Base-by-base conservation (phyloP, 73 alveolate genomes). In the Tetrahymena borealis region DNA sequence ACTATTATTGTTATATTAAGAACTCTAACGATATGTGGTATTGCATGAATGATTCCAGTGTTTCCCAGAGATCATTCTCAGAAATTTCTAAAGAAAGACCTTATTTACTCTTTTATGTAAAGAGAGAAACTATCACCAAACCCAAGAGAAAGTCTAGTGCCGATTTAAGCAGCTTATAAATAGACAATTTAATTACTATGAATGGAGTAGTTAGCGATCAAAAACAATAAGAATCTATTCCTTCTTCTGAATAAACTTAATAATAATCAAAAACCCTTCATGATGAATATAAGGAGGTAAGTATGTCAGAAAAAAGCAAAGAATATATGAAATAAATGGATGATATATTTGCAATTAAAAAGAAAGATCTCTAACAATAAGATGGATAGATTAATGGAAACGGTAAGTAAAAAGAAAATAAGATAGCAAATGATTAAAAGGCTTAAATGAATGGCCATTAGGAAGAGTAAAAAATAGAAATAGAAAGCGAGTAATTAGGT, bases 1-100 rank as follows among this genome's bases (percentile, higher is more conserved):
- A 96, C 78, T 96, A 96, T 91, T 95, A 93, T 85, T 92, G 96
- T 79, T 96, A 90, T 41, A 91, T 94, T 33, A 95, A 91, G 43
- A 95, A 92, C 24, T 41, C 43, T 8, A 92, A 60, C 28, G 95
- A 91, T 7, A 77, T 94, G 79, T 96, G 98, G 98, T 95, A 85
- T 37, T 42, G 79, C 38, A 94, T 95, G 77, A 91, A 96, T 78
- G 98, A 96, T 38, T 42, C 92, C 20, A 38, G 92, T 15, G 60
- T 91, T 32, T 91, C 94, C 33, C 91, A 91, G 41, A 91, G 92
- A 33, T 91, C 94, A 12, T 36, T 91, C 41, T 42, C 39, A 8
- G 39, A 91, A 32, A 93, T 91, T 13, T 60, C 85, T 4, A 60
- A 60, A n/a, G 85, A 60, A 35, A 60, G 85, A 20, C 85, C 85